phyloP scores from a whole-genome alignment of 768 basidiomycete species.

The Trametopsis cervina region DNA sequence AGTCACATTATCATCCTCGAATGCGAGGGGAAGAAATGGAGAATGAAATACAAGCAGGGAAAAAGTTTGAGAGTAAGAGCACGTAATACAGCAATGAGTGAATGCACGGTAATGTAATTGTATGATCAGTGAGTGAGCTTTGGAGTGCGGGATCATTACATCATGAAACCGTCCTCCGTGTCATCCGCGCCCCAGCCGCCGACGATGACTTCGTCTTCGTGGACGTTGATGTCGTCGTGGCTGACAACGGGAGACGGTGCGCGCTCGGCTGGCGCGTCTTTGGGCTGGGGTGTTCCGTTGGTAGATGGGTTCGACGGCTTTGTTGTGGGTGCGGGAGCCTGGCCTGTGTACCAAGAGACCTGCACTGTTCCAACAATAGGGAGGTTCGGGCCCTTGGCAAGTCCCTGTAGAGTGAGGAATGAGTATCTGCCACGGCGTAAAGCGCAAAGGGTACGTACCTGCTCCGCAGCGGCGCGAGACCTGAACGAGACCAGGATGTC shows the following conservation, averaged over 20 bases:
- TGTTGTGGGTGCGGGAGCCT: conserved; percentile 11
- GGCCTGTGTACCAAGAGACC: conserved; percentile 56
- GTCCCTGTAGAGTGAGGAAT: too few species aligned
- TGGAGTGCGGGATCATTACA: conserved; percentile 20
- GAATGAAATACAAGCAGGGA: background rate
- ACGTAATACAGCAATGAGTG: background rate
- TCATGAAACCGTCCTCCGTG: conserved; percentile 65
- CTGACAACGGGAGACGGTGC: conserved; percentile 21
- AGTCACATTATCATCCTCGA: background rate
- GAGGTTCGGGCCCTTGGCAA: conserved; percentile 65
- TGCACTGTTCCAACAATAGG: conserved; percentile 60
- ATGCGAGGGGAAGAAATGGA: background rate
- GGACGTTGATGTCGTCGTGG: conserved; percentile 27
- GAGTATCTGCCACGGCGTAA: conserved; percentile 1
- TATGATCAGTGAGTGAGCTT: background rate
- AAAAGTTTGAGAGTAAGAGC: background rate
- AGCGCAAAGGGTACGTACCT: conserved; percentile 45
- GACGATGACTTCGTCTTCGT: conserved; percentile 57
- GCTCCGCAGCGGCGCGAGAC: conserved; percentile 68
- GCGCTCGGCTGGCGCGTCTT: conserved; percentile 17
- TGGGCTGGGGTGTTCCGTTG: conserved; percentile 16
- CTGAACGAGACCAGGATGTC: conserved; percentile 65
- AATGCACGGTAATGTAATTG: background rate
- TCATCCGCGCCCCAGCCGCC: conserved; percentile 71
- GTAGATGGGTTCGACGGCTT: conserved; percentile 17